Base-by-base conservation (phyloP, 2,329 filamentous ascomycete genomes). In the Ceratocystis huliohia region DNA sequence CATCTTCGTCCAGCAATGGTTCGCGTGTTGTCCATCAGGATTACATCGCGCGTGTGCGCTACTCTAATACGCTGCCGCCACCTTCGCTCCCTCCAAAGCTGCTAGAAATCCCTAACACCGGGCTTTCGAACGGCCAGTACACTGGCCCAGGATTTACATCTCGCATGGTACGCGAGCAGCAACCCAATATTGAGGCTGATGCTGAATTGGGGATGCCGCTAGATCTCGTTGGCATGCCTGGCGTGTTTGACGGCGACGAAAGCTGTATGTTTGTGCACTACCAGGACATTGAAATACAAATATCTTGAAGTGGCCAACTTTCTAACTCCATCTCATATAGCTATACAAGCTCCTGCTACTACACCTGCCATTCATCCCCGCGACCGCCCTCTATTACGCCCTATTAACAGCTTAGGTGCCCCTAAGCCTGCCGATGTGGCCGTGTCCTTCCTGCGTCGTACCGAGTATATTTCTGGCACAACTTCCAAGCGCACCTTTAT, bases 171-270 rank as follows among this genome's bases (percentile, higher is more conserved):
- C 83, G 93, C 73, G 91, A 96, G 73, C 94, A 97, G 78, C 89
- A 93, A 64, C 81, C 96, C 62, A 97, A 96, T 74, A 94, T 99
- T 69, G 94, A 99, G 77, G 91, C 91, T 37, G 94, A 99, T 83
- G 94, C 92, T 7, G 94, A 99, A 79, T 83, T 97, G 71, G 94
- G 94, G 67, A 97, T 99, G 94, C 91, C 92, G 68, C 85, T 99
- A 74, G 93, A 97, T 75, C 78, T 99, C 71, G 88, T 97, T 67
- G 94, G 94, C 72, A 90, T 97, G 78, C 93, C 93, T 5, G 91
- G 92, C 37, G 87, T 97, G 67, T 96, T 97, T 73, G 87, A 97
- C 72, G 93, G 92, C 67, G 91, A 97, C 75, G 93, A 97, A 79
- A 88, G 88, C 77, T 91, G 92, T 96, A 81, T 75, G 81, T 78